phyloP scores from a whole-genome alignment of 2,329 filamentous ascomycete species.

The Aureobasidium leucospermi region DNA sequence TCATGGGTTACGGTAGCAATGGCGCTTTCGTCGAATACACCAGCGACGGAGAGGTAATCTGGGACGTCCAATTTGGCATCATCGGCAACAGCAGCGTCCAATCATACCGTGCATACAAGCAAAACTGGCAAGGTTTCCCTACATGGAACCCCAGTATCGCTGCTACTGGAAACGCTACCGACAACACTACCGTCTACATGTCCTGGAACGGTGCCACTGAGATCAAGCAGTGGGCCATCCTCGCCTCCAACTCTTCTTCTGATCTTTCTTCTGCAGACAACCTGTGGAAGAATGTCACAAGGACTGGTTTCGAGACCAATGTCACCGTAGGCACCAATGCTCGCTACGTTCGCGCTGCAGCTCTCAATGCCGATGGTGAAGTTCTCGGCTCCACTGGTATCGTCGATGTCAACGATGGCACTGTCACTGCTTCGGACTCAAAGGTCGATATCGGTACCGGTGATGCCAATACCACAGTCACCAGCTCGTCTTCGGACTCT shows the following conservation, averaged over 20 bases:
- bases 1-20: slow-evolving; percentile 48
- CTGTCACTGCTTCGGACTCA: not conserved
- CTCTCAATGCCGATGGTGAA: slow-evolving; percentile 18
- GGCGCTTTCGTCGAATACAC: slow-evolving; percentile 34
- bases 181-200: slow-evolving; percentile 15
- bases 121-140: slow-evolving; percentile 14
- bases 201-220: slow-evolving; percentile 19
- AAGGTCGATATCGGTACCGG: slow-evolving; percentile 11
- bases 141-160: slow-evolving; percentile 13
- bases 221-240: slow-evolving; percentile 16
- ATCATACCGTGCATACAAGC: slow-evolving; percentile 48
- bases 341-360: slow-evolving; percentile 19
- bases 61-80: slow-evolving; percentile 42
- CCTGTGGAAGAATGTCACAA: slow-evolving; percentile 16
- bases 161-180: slow-evolving; percentile 1
- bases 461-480: not conserved
- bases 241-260: slow-evolving; percentile 14
- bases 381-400: slow-evolving; percentile 16
- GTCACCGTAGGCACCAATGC: slow-evolving; percentile 12
- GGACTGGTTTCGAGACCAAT: slow-evolving; percentile 17
- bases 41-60: slow-evolving; percentile 42
- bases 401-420: slow-evolving; percentile 16
- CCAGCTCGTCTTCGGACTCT: slow-evolving; percentile 4
- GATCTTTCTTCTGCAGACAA: slow-evolving; percentile 1
- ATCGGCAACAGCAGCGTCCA: slow-evolving; percentile 29